Base-by-base conservation (phyloP, 306 rosid genomes). In the Lablab purpureus region DNA sequence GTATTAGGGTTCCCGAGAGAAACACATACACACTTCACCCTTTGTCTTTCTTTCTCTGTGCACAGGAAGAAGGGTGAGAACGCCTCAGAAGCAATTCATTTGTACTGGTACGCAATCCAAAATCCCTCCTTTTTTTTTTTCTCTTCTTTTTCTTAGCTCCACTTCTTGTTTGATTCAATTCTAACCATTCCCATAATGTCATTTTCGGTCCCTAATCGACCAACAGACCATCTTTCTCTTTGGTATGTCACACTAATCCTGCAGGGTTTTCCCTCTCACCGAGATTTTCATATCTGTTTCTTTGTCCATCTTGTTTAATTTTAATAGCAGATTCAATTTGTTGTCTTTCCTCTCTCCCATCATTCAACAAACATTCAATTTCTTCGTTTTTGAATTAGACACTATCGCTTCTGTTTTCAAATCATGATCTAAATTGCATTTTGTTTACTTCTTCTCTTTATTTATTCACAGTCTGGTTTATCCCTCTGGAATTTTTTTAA, bases 141-240 rank as follows among this genome's bases (percentile, higher is more conserved):
- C 74, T 77, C 71, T 81, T 66, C 79, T 37, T 45, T 77, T 72
- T 60, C 68, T 74, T 76, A 77, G 28, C 41, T 67, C 43, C 77
- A 28, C 43, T 54, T 22, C 10, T 60, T 55, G 6, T 43, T 78
- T 68, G 84, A 85, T 85, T 82, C 86, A 63, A 62, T 77, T 65
- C 82, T 55, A 46, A 63, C 50, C 59, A 34, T 64, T 40, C 81
- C 47, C 81, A 67, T 69, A 32, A 45, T 67, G 79, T 32, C 80
- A 79, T 79, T 75, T 78, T 85, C 80, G 51, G 43, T 58, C 52
- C 58, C 9, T 5, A 46, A 46, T 34, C 64, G 45, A 70, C 65
- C 55, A 60, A 45, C 4, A 50, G 47, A 37, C 19, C 32, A 41
- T 45, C 54, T 63, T 64, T 79, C 72, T 23, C 46, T 80, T 86